These are phyloP conservation scores for Hypericum androsaemum DNA, from an alignment of 345 rosid genomes.

Conservation along the genomic window DNA sequence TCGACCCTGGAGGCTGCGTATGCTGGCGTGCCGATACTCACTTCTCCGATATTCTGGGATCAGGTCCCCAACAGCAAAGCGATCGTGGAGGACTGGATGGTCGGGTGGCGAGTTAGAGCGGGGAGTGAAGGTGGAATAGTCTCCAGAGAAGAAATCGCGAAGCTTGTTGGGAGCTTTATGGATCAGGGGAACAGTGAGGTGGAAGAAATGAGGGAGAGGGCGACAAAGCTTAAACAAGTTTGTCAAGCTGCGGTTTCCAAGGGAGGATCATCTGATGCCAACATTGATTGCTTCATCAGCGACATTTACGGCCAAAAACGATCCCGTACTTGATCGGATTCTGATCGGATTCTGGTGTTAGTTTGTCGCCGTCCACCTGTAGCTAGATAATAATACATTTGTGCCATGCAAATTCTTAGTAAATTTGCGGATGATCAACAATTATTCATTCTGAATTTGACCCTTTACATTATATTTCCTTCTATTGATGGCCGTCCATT, in stretches of 20 bases:
- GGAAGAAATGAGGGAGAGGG: slow-evolving; percentile 10
- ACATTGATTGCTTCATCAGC: slow-evolving; percentile 13
- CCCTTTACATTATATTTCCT: no score
- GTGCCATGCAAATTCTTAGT: no score
- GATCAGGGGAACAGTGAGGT: slow-evolving; percentile 7
- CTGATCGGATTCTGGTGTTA: no score
- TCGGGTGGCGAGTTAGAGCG: slow-evolving; percentile 17
- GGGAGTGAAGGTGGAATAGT: not conserved
- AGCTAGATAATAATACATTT: no score
- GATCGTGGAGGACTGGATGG: slow-evolving; percentile 17
- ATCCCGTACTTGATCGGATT: not conserved
- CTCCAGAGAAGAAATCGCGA: slow-evolving; percentile 12
- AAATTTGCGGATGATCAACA: no score
- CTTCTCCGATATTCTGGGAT: slow-evolving; percentile 21
- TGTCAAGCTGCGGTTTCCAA: slow-evolving; percentile 11
- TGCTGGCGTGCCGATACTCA: slow-evolving; percentile 21
- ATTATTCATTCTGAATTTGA: no score
- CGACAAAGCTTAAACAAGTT: slow-evolving; percentile 5
- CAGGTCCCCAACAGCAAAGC: slow-evolving; percentile 14
- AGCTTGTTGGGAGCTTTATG: slow-evolving; percentile 16
- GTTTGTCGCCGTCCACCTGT: no score
- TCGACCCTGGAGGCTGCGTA: slow-evolving; percentile 19
- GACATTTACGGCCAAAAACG: not conserved
- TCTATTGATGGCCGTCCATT: no score
- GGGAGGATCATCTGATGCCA: slow-evolving; percentile 18